A percentile compares a stretch with the other conserved stretches of the same genome.
Conservation (phyloP, 495 filamentous ascomycete genomes). For the Astrocystis sublimbata region DNA sequence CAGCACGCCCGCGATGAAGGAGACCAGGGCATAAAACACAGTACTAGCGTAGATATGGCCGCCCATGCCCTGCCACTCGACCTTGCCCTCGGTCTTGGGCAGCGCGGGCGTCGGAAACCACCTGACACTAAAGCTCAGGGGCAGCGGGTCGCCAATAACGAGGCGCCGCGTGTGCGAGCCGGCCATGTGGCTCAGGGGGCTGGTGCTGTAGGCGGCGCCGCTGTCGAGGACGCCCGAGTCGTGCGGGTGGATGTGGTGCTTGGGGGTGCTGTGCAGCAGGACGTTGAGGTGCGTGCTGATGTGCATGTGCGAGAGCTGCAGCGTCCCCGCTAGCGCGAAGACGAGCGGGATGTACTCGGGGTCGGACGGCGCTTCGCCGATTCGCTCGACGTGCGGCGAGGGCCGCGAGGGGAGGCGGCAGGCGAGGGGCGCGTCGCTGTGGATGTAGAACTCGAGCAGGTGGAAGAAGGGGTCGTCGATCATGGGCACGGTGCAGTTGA, state of each 20-base stretch:
- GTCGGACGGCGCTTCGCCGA: constrained; percentile 44
- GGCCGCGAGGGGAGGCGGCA: constrained; percentile 88
- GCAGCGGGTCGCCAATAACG: constrained; percentile 82
- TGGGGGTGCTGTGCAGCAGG: constrained; percentile 71
- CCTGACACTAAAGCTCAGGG: constrained; percentile 75
- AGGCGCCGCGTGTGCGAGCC: constrained; percentile 59
- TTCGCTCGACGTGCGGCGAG: constrained; percentile 46
- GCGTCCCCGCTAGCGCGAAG: constrained; percentile 82
- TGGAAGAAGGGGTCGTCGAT: constrained; percentile 91
- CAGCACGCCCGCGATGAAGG: constrained; percentile 56
- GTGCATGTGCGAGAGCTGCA: constrained; percentile 89
- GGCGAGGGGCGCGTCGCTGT: constrained; percentile 89
- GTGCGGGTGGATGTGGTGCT: constrained; percentile 53
- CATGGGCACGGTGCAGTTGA: constrained; percentile 89
- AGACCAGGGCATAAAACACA: constrained; percentile 62
- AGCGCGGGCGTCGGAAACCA: constrained; percentile 80
- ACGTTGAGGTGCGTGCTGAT: constrained; percentile 87
- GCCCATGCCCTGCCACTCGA: constrained; percentile 63
- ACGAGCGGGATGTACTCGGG: constrained; percentile 66
- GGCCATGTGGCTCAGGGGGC: constrained; percentile 63
- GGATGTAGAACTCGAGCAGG: constrained; percentile 97
- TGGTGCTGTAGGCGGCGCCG: constrained; percentile 81
- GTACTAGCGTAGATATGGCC: constrained; percentile 68
- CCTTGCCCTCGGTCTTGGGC: constrained; percentile 55
- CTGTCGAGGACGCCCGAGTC: constrained; percentile 76